Evolutionary conservation across 495 filamentous ascomycete genomes (phyloP).

Genomic region (Penicillium pulvis): DNA sequence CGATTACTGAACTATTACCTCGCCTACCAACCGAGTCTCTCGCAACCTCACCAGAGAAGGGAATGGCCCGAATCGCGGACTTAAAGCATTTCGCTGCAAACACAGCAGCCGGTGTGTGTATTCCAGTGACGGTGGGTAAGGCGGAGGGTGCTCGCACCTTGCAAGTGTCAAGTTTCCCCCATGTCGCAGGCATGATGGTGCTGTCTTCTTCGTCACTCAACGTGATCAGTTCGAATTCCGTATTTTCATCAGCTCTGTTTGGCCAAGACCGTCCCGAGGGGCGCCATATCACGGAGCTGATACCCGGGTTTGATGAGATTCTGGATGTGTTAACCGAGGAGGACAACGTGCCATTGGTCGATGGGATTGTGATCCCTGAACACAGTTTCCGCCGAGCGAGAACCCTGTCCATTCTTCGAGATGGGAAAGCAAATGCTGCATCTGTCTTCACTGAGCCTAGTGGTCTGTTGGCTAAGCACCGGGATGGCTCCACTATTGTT

Average conservation of each 20-base stretch:
- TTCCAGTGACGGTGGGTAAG: slow-evolving; percentile 76
- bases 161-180: slow-evolving; percentile 87
- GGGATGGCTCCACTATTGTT: slow-evolving; percentile 86
- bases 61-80: slow-evolving; percentile 68
- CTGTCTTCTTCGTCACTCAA: slow-evolving; percentile 71
- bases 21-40: slow-evolving; percentile 74
- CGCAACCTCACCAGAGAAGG: slow-evolving; percentile 60
- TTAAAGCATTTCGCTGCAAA: slow-evolving; percentile 80
- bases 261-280: slow-evolving; percentile 83
- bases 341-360: slow-evolving; percentile 76
- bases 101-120: slow-evolving; percentile 69
- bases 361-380: slow-evolving; percentile 97
- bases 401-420: slow-evolving; percentile 76
- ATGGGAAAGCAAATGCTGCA: slow-evolving; percentile 72
- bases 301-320: slow-evolving; percentile 85
- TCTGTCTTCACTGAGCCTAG: slow-evolving; percentile 75
- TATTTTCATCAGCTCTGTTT: slow-evolving; percentile 89
- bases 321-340: slow-evolving; percentile 81
- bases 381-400: slow-evolving; percentile 91
- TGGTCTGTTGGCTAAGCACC: slow-evolving; percentile 81
- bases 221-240: slow-evolving; percentile 90
- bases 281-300: slow-evolving; percentile 71
- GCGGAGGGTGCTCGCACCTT: slow-evolving; percentile 65
- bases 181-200: slow-evolving; percentile 96
- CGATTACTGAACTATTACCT: slow-evolving; percentile 76